Evolutionary conservation across 225 moss, liverwort and hornwort species (phyloP).

Genomic region (Bryum argenteum): DNA sequence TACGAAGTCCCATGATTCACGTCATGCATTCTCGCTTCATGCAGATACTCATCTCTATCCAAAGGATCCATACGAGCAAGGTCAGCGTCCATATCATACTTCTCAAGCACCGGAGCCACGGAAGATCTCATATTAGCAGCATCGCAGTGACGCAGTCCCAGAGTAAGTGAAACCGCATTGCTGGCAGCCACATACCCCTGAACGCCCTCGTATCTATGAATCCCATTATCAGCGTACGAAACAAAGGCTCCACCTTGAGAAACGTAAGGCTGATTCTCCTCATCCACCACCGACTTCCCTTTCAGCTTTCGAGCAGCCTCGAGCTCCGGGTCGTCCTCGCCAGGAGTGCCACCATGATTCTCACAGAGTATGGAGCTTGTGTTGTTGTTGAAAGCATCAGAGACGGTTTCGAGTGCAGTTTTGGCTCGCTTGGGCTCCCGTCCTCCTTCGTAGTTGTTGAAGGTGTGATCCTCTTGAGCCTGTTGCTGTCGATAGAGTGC

Average conservation of each 20-base stretch:
- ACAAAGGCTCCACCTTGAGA: conserved; percentile 38
- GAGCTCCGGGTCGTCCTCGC: conserved; percentile 10
- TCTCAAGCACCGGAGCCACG: conserved; percentile 31
- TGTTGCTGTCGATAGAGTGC: conserved; percentile 27
- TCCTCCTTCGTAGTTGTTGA: conserved; percentile 25
- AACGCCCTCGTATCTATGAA: conserved; percentile 29
- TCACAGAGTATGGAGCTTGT: conserved; percentile 7
- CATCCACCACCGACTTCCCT: conserved; percentile 15
- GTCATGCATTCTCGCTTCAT: conserved; percentile 9
- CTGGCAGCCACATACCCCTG: conserved; percentile 30
- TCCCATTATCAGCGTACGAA: conserved; percentile 25
- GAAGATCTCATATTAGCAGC: conserved; percentile 39
- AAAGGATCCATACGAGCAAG: conserved; percentile 33
- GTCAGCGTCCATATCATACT: conserved; percentile 43
- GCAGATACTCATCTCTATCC: conserved; percentile 30
- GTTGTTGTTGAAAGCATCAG: conserved; percentile 34
- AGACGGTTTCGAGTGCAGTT: conserved; percentile 28
- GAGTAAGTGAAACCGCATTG: conserved; percentile 50
- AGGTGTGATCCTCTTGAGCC: conserved; percentile 23
- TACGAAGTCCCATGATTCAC: too few species aligned
- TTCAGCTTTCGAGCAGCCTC: conserved; percentile 29
- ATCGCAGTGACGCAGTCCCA: conserved; percentile 54
- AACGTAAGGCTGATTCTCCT: conserved; percentile 10
- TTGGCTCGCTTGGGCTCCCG: conserved; percentile 48
- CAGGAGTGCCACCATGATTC: conserved; percentile 3